Evolutionary conservation across 768 basidiomycete species (phyloP).

Genomic region (Lactifluus volemus): DNA sequence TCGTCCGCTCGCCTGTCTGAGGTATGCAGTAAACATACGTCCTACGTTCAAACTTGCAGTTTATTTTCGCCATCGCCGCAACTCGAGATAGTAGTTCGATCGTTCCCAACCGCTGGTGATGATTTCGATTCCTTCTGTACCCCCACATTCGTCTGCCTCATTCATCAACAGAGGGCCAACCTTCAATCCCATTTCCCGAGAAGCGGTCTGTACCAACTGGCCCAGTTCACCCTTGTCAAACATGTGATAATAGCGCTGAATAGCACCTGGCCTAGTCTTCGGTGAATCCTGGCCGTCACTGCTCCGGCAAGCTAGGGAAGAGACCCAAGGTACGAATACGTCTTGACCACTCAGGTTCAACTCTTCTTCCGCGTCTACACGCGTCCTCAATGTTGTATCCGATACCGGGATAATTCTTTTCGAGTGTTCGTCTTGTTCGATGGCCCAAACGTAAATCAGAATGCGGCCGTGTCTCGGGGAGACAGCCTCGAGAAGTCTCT

Average conservation of each 20-base stretch:
- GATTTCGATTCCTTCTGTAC: conserved; percentile 48
- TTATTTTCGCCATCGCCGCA: conserved; percentile 47
- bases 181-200: conserved; percentile 42
- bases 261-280: conserved; percentile 35
- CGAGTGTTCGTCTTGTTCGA: conserved; percentile 82
- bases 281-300: conserved; percentile 17
- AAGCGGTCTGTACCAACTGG: conserved; percentile 54
- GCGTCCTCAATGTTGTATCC: background rate
- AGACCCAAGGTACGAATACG: conserved; percentile 87
- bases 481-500: conserved; percentile 55
- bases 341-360: conserved; percentile 44
- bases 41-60: background rate
- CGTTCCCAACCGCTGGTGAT: conserved; percentile 77
- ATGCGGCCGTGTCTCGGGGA: conserved; percentile 65
- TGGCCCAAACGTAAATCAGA: conserved; percentile 94
- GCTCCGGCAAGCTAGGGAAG: conserved; percentile 30
- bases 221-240: conserved; percentile 76
- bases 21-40: conserved; percentile 1
- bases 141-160: conserved; percentile 6
- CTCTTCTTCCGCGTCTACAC: conserved; percentile 21
- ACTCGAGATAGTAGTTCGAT: conserved; percentile 81
- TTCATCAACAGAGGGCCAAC: conserved; percentile 33
- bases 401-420: conserved; percentile 55
- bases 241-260: conserved; percentile 94
- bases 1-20: conserved; percentile 4